Evolutionary conservation across 2,329 filamentous ascomycete species (phyloP).

Genomic region (Sordariomycetes sp.): DNA sequence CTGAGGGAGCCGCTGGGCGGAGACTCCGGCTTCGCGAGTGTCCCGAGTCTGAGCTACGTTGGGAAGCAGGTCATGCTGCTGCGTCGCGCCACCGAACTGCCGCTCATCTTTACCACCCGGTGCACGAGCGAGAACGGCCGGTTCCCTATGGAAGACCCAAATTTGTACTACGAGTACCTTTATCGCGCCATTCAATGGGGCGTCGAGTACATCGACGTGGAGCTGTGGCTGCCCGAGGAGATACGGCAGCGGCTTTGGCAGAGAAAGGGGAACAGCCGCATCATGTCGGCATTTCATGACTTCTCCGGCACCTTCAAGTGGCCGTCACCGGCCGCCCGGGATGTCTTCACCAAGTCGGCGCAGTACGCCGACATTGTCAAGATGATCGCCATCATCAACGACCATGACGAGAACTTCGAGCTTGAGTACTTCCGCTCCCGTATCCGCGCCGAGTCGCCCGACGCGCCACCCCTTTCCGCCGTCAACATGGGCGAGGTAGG

Average conservation of each 20-base stretch:
- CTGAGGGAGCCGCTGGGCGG: conserved; percentile 54
- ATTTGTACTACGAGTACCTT: conserved; percentile 66
- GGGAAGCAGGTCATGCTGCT: conserved; percentile 77
- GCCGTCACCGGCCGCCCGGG: conserved; percentile 60
- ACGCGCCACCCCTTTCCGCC: conserved; percentile 62
- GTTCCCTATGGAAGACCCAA: conserved; percentile 71
- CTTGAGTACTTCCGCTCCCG: conserved; percentile 77
- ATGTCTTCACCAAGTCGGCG: conserved; percentile 57
- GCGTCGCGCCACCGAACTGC: conserved; percentile 70
- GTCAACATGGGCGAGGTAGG: conserved; percentile 83
- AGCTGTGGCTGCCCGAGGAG: conserved; percentile 71
- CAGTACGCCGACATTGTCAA: conserved; percentile 77
- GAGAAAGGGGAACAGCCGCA: conserved; percentile 63
- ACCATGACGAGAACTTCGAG: conserved; percentile 79
- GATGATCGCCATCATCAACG: conserved; percentile 76
- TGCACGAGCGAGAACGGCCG: conserved; percentile 72
- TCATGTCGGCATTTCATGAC: conserved; percentile 88
- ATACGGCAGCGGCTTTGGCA: conserved; percentile 57
- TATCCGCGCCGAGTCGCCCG: conserved; percentile 54
- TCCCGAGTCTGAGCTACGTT: conserved; percentile 73
- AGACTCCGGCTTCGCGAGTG: conserved; percentile 47
- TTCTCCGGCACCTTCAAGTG: conserved; percentile 77
- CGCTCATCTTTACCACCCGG: conserved; percentile 81
- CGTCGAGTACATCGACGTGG: conserved; percentile 80
- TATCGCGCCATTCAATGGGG: conserved; percentile 79